Evolutionary conservation across 2,329 filamentous ascomycete genomes (phyloP).

Genomic region (Hymenoscyphus repandus): DNA sequence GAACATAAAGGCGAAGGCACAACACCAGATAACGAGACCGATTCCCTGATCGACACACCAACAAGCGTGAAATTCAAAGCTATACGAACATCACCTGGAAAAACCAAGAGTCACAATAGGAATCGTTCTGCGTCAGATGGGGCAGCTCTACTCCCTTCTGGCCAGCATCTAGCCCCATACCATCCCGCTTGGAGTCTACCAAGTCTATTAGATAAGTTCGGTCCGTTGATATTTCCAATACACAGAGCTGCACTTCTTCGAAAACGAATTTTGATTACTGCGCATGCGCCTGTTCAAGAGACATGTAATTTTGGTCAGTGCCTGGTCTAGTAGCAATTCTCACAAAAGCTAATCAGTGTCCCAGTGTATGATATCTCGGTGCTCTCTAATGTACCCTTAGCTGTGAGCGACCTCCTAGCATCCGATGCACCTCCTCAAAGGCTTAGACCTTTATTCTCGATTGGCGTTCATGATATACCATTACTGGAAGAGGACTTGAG

Average conservation of each 20-base stretch:
- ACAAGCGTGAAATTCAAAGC: constrained; percentile 41
- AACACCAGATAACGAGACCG: constrained; percentile 17
- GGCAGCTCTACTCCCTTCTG: constrained; percentile 50
- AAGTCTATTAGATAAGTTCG: constrained; percentile 74
- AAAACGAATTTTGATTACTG: constrained; percentile 82
- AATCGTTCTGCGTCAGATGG: constrained; percentile 60
- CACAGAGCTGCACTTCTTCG: constrained; percentile 81
- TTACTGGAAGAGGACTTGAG: constrained; percentile 62
- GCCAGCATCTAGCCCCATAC: constrained; percentile 65
- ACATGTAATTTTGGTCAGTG: constrained; percentile 80
- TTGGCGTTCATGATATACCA: constrained; percentile 90
- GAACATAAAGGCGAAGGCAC: constrained; percentile 40
- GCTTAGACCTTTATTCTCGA: constrained; percentile 79
- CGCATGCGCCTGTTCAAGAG: constrained; percentile 77
- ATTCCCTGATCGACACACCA: constrained; percentile 31
- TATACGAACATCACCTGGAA: constrained; percentile 25
- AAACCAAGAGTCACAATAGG: constrained; percentile 42
- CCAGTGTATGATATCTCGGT: constrained; percentile 95
- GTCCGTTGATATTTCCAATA: constrained; percentile 86
- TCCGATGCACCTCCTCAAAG: constrained; percentile 56
- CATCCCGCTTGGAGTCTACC: constrained; percentile 85
- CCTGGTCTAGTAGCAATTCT: neutral
- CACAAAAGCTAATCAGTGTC: constrained; percentile 1
- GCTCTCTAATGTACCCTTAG: constrained; percentile 78
- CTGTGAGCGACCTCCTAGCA: constrained; percentile 65